Evolutionary conservation across 495 filamentous ascomycete genomes (phyloP), one percentile per base, ranked within the genome.

Genomic region (Cenococcum geophilum): DNA sequence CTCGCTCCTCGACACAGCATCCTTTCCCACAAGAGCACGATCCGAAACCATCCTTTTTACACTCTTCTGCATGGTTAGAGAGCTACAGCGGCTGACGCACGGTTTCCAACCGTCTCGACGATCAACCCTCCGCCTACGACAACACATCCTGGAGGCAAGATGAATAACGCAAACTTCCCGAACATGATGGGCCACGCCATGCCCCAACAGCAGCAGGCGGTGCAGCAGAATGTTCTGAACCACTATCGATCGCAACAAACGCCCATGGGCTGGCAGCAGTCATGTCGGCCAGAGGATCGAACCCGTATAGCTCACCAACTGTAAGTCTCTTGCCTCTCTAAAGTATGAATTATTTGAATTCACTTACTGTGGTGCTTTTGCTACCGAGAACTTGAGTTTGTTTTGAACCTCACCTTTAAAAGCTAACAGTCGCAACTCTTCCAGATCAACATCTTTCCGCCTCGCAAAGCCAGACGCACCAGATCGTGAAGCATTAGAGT

Each of bases 101-200:
- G 60, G 54, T 55, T 36, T 18, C 14, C 35, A 32, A 57, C 60
- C 55, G 60, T 45, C 25, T 14, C 40, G 16, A 52, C 62, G 16
- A 0, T 43, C 23, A 36, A 25, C 23, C 51, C 14, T 32, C 57
- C 57, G 6, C 49, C 63, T 61, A 53, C 63, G 43, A 55, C 58
- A 54, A 52, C 52, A 20, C 42, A 35, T 53, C 22, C 63, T 35
- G 9, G 25, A 54, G 27, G 32, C 37, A 55, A 42, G n/a, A 65
- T 65, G 63, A 65, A 64, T 51, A 60, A 60, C 63, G 25, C 32
- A n/a, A 58, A 47, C 43, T 56, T 59, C 42, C 47, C 23, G 12
- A 57, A 50, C 61, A 61, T 57, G 43, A 63, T 67, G 64, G 27
- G 27, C 27, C 45, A 51, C 18, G 14, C 18, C 10, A 35, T 66